Evolutionary conservation across 805 yeast species (phyloP).

Genomic region (Metschnikowia orientalis): DNA sequence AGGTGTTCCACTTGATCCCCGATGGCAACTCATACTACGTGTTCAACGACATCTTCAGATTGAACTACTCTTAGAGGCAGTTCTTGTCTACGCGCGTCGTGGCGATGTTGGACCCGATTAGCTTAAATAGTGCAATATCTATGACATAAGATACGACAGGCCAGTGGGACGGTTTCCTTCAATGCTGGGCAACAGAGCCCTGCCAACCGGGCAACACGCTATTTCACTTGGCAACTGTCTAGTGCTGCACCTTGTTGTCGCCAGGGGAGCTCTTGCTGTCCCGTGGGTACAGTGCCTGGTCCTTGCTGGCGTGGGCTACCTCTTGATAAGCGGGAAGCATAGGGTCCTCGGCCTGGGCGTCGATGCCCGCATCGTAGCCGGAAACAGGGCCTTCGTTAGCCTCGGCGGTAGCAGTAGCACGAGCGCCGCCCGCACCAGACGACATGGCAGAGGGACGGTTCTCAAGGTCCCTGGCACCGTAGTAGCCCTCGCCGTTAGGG

Average conservation of each 20-base stretch:
- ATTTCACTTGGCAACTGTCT: too few relatives aligned
- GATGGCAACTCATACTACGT: slow-evolving; percentile 90
- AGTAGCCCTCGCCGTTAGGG: slow-evolving; percentile 3
- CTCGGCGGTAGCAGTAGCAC: background rate
- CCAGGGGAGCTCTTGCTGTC: slow-evolving; percentile 2
- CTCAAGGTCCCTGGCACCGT: slow-evolving; percentile 1
- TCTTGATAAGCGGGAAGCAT: slow-evolving; percentile 3
- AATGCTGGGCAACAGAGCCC: too few relatives aligned
- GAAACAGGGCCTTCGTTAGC: background rate
- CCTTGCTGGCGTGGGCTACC: background rate
- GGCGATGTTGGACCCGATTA: too few relatives aligned
- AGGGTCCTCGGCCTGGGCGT: background rate
- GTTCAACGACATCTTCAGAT: slow-evolving; percentile 94
- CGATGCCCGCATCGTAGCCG: background rate
- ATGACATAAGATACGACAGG: too few relatives aligned
- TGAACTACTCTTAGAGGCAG: slow-evolving; percentile 79
- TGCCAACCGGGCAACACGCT: too few relatives aligned
- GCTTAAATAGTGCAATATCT: too few relatives aligned
- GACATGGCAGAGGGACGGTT: background rate
- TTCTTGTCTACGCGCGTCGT: too few relatives aligned
- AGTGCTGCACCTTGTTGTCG: slow-evolving; percentile 3
- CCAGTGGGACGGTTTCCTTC: too few relatives aligned
- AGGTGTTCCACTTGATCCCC: slow-evolving; percentile 94
- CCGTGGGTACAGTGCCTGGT: background rate
- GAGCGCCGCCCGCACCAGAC: too few relatives aligned